These are phyloP conservation scores for Exophiala sp. DNA, from an alignment of 2,329 filamentous ascomycete genomes.

Conservation along the genomic window DNA sequence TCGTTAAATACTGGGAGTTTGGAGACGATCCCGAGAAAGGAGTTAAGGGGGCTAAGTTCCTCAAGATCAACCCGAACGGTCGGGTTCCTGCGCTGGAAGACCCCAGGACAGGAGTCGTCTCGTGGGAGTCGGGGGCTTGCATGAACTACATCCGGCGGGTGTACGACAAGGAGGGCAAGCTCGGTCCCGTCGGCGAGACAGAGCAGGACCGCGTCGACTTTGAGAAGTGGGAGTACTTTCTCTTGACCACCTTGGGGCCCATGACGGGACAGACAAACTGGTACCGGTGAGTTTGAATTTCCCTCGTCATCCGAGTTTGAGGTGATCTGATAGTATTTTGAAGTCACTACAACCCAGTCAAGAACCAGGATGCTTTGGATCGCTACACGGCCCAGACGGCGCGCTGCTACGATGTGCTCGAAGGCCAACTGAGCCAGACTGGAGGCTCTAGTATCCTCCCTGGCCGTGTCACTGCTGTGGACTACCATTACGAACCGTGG, in stretches of 20 bases:
- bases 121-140: slow-evolving; percentile 38
- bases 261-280: slow-evolving; percentile 41
- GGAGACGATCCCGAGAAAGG: slow-evolving; percentile 35
- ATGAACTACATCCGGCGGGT: slow-evolving; percentile 38
- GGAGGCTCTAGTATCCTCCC: slow-evolving; percentile 36
- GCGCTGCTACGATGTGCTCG: slow-evolving; percentile 39
- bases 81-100: slow-evolving; percentile 37
- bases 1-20: slow-evolving; percentile 40
- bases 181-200: slow-evolving; percentile 33
- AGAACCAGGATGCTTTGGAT: slow-evolving; percentile 40
- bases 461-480: slow-evolving; percentile 36
- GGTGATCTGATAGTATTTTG: background rate
- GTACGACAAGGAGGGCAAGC: slow-evolving; percentile 39
- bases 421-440: slow-evolving; percentile 38
- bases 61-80: slow-evolving; percentile 43
- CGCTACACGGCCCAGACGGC: slow-evolving; percentile 38
- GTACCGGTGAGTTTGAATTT: slow-evolving; percentile 33
- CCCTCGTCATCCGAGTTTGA: no score
- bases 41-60: slow-evolving; percentile 36
- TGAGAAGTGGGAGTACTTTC: slow-evolving; percentile 45
- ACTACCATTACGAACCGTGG: slow-evolving; percentile 42
- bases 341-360: slow-evolving; percentile 38
- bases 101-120: slow-evolving; percentile 35
- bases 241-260: slow-evolving; percentile 39
- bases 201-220: slow-evolving; percentile 42